A percentile compares a stretch with the other conserved stretches of the same genome.
Conservation (phyloP, 768 basidiomycete species). For the Lactarius sp. region DNA sequence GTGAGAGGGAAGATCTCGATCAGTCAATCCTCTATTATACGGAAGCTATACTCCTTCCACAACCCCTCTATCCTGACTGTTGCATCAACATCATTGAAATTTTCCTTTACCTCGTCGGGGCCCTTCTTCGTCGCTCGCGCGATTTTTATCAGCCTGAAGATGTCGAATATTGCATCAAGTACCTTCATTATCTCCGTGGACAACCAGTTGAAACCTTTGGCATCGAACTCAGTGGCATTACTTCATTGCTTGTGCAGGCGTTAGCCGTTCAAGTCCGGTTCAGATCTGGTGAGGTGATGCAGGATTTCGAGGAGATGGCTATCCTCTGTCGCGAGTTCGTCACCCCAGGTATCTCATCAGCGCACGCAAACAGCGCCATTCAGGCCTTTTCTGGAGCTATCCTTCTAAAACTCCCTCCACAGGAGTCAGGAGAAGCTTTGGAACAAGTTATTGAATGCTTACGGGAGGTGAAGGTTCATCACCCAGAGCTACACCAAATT, state of each 20-base stretch:
- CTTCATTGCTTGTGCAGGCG: background rate
- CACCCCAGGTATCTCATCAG: background rate
- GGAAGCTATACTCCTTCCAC: background rate
- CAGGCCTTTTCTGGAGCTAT: background rate
- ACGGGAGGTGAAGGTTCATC: background rate
- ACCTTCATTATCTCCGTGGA: background rate
- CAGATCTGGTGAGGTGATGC: no score
- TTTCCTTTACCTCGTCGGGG: background rate
- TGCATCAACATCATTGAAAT: background rate
- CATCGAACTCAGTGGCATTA: background rate
- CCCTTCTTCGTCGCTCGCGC: background rate
- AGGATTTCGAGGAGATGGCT: constrained; percentile 1
- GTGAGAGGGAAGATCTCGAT: background rate
- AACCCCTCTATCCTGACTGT: no score
- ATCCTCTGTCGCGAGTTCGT: background rate
- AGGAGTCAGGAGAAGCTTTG: background rate
- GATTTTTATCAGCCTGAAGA: background rate
- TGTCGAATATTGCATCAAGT: background rate
- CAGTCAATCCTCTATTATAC: background rate
- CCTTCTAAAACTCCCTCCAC: no score
- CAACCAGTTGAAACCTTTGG: background rate
- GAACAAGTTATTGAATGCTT: background rate
- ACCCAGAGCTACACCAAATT: background rate
- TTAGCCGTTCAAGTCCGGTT: background rate
- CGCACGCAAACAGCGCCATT: background rate